Percentiles rank a stretch among this genome's conserved stretches.
phyloP scores from a whole-genome alignment of 257 asterid species.

The Rehmannia glutinosa region DNA sequence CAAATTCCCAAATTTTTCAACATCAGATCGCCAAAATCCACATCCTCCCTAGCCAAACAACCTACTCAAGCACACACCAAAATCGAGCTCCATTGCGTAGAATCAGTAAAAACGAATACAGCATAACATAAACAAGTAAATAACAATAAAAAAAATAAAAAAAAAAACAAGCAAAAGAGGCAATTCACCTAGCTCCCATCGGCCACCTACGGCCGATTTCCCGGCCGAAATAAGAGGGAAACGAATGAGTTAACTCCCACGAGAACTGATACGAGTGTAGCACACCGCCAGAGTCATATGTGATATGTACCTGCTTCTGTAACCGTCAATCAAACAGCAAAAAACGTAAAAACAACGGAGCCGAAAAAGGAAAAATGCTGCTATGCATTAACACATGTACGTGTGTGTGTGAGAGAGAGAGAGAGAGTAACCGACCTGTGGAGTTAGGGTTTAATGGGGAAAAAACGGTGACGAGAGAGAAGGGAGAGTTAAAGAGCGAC shows the following conservation, averaged over 20 bases:
- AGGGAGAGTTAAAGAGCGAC: slow-evolving; percentile 20
- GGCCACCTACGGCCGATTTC: slow-evolving; percentile 18
- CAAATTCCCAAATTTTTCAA: too few species aligned
- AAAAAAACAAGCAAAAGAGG: background rate
- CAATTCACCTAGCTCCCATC: slow-evolving; percentile 22
- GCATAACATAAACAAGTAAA: background rate
- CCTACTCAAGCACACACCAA: too few species aligned
- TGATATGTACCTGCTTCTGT: too few species aligned
- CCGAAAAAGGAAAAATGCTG: background rate
- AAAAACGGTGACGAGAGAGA: slow-evolving; percentile 16
- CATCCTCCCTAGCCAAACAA: slow-evolving; percentile 4
- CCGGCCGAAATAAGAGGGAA: background rate
- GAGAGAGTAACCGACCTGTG: background rate
- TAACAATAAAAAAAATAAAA: background rate
- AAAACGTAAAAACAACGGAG: background rate
- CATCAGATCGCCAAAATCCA: too few species aligned
- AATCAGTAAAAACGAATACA: slow-evolving; percentile 3
- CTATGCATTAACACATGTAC: background rate
- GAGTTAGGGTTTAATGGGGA: slow-evolving; percentile 27
- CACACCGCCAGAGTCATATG: background rate
- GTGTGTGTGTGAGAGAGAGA: slow-evolving; percentile 12
- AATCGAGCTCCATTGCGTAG: slow-evolving; percentile 8
- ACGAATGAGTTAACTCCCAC: background rate
- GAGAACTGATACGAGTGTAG: background rate
- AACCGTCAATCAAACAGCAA: slow-evolving; percentile 23